A percentile compares a stretch with the other conserved stretches of the same genome.
Conservation (phyloP, 305 asterid species). For the Rubia peregrina region DNA sequence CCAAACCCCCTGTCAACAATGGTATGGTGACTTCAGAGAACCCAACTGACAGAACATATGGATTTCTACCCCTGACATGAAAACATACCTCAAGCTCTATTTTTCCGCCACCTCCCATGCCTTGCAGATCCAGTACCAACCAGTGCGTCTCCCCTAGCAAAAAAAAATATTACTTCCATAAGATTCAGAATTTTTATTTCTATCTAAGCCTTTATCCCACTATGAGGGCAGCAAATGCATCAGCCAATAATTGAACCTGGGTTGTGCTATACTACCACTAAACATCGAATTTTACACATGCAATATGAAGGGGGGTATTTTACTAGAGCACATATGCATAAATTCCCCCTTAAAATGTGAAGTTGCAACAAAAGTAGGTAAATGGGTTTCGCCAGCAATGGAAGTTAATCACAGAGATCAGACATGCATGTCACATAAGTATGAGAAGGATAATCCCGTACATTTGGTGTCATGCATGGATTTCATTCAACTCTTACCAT, state of each 20-base stretch:
- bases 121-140: conserved; percentile 83
- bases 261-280: too few species aligned
- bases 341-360: too few species aligned
- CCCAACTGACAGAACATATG: background rate
- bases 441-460: background rate
- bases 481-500: conserved; percentile 44
- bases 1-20: background rate
- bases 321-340: background rate
- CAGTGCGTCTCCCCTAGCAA: conserved; percentile 65
- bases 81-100: conserved; percentile 76
- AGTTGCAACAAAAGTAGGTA: background rate
- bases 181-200: background rate
- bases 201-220: background rate
- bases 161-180: conserved; percentile 23
- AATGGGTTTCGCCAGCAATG: background rate
- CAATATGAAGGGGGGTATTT: background rate
- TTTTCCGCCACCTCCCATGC: conserved; percentile 99
- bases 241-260: background rate
- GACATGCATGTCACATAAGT: background rate
- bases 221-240: background rate
- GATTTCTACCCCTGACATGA: conserved; percentile 10
- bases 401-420: background rate
- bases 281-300: background rate
- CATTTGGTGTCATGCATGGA: background rate
- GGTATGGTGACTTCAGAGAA: background rate